Evolutionary conservation across 768 basidiomycete species (phyloP), one percentile per base, ranked within the genome.

Genomic region (Lactifluus pinguis): DNA sequence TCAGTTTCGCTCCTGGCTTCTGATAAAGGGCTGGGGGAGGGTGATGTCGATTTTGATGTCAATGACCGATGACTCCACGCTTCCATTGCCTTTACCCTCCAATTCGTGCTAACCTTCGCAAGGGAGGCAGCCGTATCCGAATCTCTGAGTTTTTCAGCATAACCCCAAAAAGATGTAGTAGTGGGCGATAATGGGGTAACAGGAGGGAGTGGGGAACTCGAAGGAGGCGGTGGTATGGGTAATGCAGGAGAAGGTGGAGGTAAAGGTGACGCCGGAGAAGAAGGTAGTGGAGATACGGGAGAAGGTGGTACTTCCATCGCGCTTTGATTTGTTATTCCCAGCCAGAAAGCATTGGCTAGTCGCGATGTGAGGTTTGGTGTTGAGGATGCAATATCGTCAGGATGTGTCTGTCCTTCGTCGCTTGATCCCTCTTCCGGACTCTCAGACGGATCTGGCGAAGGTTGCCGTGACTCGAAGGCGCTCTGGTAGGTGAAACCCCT

Each of bases 41-140:
- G 58, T 0, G 69, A 61, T n/a, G 67, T 59, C 5, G 60, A 57
- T n/a, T 41, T 50, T 57, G 45, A 13, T 25, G 8, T 21, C 59
- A 21, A 13, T 25, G 8, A 10, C 3, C 63, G 49, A 41, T 58
- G 55, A 38, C 56, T 69, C 72, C 71, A 69, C 10, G 66, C 74
- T 57, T 79, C 65, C 49, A 84, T 66, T 15, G 84, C 83, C 65
- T 77, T 84, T 19, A 86, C 87, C 19, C 82, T 80, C 85, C 84
- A 87, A 63, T 90, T 90, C 29, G 80, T 86, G 71, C 87, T 84
- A 56, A 80, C 83, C 72, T 89, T 92, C 2, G 89, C 76, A 15
- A 90, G 72, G 1, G 80, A 77, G 13, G 89, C 89, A 41, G 83
- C 76, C 1, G 87, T 74, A 67, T 90, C 86, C 2, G 87, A 88